phyloP scores from a whole-genome alignment of 441 rosid species.

The Corymbia citriodora region DNA sequence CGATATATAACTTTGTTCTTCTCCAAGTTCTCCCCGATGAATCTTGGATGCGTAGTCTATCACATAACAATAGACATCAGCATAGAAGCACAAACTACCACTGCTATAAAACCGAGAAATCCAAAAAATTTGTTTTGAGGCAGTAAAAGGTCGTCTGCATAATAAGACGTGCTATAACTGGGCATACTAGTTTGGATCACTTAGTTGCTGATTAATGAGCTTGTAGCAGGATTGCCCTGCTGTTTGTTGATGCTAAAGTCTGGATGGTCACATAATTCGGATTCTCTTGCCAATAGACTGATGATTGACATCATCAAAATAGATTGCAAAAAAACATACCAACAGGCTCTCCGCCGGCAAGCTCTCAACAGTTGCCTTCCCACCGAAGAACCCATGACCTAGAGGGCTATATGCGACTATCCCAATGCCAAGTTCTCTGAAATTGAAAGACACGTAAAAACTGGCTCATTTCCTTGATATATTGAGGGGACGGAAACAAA shows the following conservation, averaged over 20 bases:
- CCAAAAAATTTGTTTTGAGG: neutral
- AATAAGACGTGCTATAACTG: neutral
- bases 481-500: neutral
- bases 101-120: neutral
- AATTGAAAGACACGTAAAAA: neutral
- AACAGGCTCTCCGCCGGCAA: constrained; percentile 16
- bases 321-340: constrained; percentile 5
- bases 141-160: neutral
- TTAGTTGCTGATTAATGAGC: neutral
- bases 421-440: constrained; percentile 45
- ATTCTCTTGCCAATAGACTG: neutral
- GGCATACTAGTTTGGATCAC: neutral
- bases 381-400: constrained; percentile 41
- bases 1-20: constrained; percentile 35
- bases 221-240: neutral
- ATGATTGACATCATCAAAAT: fast-evolving
- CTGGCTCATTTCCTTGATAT: neutral
- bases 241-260: neutral
- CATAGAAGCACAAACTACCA: neutral
- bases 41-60: constrained; percentile 30
- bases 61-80: neutral
- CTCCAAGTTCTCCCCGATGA: constrained; percentile 31
- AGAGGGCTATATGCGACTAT: constrained; percentile 46
- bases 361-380: constrained; percentile 37
- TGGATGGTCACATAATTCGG: neutral